A percentile compares a stretch with the other conserved stretches of the same genome.
Evolutionary conservation across 1,284 basidiomycete species (phyloP).

Genomic region (Exobasidium cylindrosporum): DNA sequence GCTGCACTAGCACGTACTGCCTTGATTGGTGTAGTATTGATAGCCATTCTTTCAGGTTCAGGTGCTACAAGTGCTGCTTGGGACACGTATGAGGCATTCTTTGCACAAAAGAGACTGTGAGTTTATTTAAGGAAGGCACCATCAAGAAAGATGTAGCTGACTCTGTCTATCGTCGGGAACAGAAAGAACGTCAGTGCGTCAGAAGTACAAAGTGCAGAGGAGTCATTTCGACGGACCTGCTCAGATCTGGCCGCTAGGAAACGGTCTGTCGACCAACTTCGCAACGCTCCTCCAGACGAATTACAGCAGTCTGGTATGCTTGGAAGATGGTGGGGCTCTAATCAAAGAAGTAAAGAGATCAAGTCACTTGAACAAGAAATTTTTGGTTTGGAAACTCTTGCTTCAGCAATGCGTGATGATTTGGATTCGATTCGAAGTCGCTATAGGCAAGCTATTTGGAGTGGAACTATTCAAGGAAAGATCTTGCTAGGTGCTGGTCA

Average conservation of each 20-base stretch:
- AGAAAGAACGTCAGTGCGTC: conserved; percentile 11
- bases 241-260: conserved; percentile 27
- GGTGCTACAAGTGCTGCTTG: conserved; percentile 57
- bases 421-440: conserved; percentile 47
- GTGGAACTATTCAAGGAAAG: conserved; percentile 50
- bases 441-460: conserved; percentile 51
- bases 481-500: conserved; percentile 51
- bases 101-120: conserved; percentile 25
- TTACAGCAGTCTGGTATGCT: conserved; percentile 12
- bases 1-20: conserved; percentile 51
- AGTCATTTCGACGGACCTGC: conserved; percentile 28
- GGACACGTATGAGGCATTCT: conserved; percentile 55
- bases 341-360: conserved; percentile 13
- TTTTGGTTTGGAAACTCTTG: conserved; percentile 55
- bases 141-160: background rate
- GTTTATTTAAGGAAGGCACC: background rate
- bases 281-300: background rate
- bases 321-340: background rate
- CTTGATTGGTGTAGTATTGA: conserved; percentile 57
- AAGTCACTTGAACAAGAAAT: conserved; percentile 41
- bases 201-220: conserved; percentile 17
- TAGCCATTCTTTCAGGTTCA: conserved; percentile 56
- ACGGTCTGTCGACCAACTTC: conserved; percentile 11
- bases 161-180: background rate
- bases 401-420: conserved; percentile 55